Evolutionary conservation across 192 early-diverging fungal genomes (phyloP).

Genomic region (Rhizophagus sp.): DNA sequence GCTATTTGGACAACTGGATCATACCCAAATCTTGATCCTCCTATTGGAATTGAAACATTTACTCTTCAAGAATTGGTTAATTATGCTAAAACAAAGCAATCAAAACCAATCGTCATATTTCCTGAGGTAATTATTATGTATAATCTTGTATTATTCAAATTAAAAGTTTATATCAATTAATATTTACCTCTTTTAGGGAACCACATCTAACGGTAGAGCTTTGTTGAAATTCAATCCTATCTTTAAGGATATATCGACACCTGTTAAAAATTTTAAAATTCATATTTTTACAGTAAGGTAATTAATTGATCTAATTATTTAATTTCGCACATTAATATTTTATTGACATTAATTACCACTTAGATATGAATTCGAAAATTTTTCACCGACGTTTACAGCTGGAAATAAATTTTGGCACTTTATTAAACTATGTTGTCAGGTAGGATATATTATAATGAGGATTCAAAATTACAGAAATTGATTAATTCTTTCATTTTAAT

Average conservation of each 20-base stretch:
- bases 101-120: conserved; percentile 65
- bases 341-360: conserved; percentile 25
- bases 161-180: not conserved
- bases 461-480: conserved; percentile 23
- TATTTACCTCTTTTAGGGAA: conserved; percentile 50
- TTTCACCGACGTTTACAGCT: conserved; percentile 66
- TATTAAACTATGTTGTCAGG: conserved; percentile 60
- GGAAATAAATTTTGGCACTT: conserved; percentile 54
- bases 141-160: conserved; percentile 13
- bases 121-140: conserved; percentile 53
- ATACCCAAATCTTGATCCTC: conserved; percentile 46
- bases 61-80: conserved; percentile 46
- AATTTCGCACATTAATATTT: conserved; percentile 38
- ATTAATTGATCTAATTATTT: conserved; percentile 33
- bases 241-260: conserved; percentile 60
- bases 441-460: conserved; percentile 31
- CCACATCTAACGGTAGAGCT: conserved; percentile 86
- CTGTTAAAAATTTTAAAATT: conserved; percentile 58
- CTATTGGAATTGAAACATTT: conserved; percentile 34
- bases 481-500: conserved; percentile 34
- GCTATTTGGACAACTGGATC: conserved; percentile 49
- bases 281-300: conserved; percentile 67
- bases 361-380: conserved; percentile 64
- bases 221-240: conserved; percentile 75
- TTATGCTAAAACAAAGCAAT: conserved; percentile 38